Evolutionary conservation across 2,329 filamentous ascomycete genomes (phyloP).

Genomic region (Colletotrichum spaethianum): DNA sequence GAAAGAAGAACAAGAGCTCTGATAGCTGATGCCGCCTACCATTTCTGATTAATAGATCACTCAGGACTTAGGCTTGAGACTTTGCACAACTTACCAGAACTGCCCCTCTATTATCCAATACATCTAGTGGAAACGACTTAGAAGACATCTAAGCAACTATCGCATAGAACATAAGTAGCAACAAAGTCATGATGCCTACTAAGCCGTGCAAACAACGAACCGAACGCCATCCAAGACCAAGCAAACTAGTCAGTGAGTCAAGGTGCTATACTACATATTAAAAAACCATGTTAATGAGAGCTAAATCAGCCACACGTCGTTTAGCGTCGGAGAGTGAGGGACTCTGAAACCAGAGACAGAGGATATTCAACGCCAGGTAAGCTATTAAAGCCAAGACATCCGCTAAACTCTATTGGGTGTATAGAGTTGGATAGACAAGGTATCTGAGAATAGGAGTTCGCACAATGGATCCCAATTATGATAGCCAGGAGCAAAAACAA

Average conservation of each 20-base stretch:
- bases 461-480: not conserved
- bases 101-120: not conserved
- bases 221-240: slow-evolving; percentile 6
- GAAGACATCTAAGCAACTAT: slow-evolving; percentile 6
- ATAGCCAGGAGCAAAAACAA: not conserved
- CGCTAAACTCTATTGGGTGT: not conserved
- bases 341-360: slow-evolving; percentile 15
- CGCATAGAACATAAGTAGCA: not conserved
- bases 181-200: not conserved
- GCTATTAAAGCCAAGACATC: slow-evolving; percentile 9
- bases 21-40: slow-evolving; percentile 1
- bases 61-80: not conserved
- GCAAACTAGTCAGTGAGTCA: not conserved
- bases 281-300: slow-evolving; percentile 1
- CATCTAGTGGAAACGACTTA: not conserved
- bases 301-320: not conserved
- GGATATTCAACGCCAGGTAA: slow-evolving; percentile 15
- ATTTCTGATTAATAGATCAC: not conserved
- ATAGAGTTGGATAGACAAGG: slow-evolving; percentile 1
- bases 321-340: not conserved
- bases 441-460: slow-evolving; percentile 2
- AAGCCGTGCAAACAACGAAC: slow-evolving; percentile 2
- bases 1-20: slow-evolving; percentile 9
- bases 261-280: not conserved
- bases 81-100: not conserved